Evolutionary conservation across 2,329 filamentous ascomycete genomes (phyloP), one percentile per base, ranked within the genome.

Genomic region (Neofusicoccum umdonicola): DNA sequence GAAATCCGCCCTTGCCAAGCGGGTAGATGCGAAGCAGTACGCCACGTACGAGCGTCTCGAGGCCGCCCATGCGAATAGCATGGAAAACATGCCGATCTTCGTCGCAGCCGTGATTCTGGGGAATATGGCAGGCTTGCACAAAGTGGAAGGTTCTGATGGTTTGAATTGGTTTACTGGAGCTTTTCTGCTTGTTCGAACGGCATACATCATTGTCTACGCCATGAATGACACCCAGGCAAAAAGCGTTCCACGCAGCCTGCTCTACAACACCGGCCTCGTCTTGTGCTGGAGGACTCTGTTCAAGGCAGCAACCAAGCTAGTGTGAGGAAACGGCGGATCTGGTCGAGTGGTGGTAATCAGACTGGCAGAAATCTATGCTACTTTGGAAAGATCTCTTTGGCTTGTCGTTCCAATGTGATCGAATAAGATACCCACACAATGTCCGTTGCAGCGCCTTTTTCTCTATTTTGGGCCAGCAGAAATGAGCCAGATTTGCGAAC

Each of bases 1-100:
- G 41, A 75, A 76, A 31, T 69, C 69, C 5, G 70, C 68, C 35
- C 69, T 83, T 58, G 75, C 77, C 65, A 74, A 78, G 54, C 69
- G 71, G 4, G 72, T 81, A 2, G 69, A 76, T 9, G 67, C 76
- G 0, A 72, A 75, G 13, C 71, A 70, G 4, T 81, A 77, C 66
- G 77, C 74, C 12, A 73, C 71, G 7, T 83, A 76, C 61, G 80
- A 83, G 71, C 79, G 81, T 45, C 74, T 77, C 22, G 76, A 80
- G 65, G 74, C 78, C 4, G 82, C 79, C 39, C 79, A 82, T 66
- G 72, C 76, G 34, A 83, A 83, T 68, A 76, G 77, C 34, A 73
- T 82, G 66, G 81, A 84, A 71, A 81, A 78, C 61, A 71, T 83
- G 62, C 78, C 81, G 1, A 66, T 83, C 8, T 83, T 82, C 66